Evolutionary conservation across 2,329 filamentous ascomycete genomes (phyloP).

Genomic region (Phaeosphaeriaceae sp.): DNA sequence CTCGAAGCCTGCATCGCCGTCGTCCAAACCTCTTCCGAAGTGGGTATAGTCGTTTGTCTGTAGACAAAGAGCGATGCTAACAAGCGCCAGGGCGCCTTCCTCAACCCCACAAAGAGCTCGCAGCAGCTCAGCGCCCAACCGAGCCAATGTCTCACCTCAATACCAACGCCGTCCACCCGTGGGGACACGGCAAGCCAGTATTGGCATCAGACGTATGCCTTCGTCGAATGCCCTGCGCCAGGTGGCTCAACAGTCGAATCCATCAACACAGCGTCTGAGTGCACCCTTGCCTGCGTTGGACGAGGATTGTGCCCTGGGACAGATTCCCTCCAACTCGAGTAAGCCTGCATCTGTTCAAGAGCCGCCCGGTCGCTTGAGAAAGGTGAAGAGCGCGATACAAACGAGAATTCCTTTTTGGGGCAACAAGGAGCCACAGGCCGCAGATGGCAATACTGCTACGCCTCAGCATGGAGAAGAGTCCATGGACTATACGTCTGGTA

Average conservation of each 20-base stretch:
- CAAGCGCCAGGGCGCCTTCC: slow-evolving; percentile 17
- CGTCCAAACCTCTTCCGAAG: slow-evolving; percentile 26
- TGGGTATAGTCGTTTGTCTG: slow-evolving; percentile 11
- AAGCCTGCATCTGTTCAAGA: slow-evolving; percentile 18
- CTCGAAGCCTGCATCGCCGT: slow-evolving; percentile 25
- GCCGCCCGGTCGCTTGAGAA: slow-evolving; percentile 31
- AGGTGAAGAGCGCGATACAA: slow-evolving; percentile 38
- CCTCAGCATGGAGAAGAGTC: slow-evolving; percentile 11
- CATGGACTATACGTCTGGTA: slow-evolving; percentile 63
- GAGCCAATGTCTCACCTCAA: slow-evolving; percentile 15
- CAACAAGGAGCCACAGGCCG: slow-evolving; percentile 16
- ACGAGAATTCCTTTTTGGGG: slow-evolving; percentile 37
- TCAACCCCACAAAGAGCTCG: slow-evolving; percentile 24
- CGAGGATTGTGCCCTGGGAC: slow-evolving; percentile 34
- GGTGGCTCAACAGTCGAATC: slow-evolving; percentile 24
- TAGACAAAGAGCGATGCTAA: slow-evolving; percentile 24
- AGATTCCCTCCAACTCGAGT: slow-evolving; percentile 24
- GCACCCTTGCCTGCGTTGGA: slow-evolving; percentile 39
- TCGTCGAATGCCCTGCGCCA: slow-evolving; percentile 33
- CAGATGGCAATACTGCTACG: background rate
- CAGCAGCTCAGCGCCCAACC: slow-evolving; percentile 36
- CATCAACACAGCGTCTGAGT: slow-evolving; percentile 28
- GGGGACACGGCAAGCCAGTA: slow-evolving; percentile 42
- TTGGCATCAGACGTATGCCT: slow-evolving; percentile 45
- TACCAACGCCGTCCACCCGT: slow-evolving; percentile 34